Evolutionary conservation across 2,329 filamentous ascomycete species (phyloP).

Genomic region (Ceratocystis diversiconidia): DNA sequence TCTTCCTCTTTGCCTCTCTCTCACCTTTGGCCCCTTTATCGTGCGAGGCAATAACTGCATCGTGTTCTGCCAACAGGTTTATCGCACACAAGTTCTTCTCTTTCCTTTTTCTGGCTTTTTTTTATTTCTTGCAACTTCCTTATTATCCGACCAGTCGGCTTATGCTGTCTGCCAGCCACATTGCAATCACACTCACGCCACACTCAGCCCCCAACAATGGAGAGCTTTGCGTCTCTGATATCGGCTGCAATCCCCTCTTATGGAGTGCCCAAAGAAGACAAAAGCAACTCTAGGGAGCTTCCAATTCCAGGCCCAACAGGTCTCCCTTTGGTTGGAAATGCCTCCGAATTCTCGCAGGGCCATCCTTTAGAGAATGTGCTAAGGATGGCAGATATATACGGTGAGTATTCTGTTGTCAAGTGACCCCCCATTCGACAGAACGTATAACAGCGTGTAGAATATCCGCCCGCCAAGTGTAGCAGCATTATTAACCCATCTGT

Average conservation of each 20-base stretch:
- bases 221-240: slow-evolving; percentile 5
- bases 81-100: too few species aligned
- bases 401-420: slow-evolving; percentile 27
- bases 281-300: slow-evolving; percentile 22
- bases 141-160: background rate
- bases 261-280: background rate
- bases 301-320: slow-evolving; percentile 50
- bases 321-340: slow-evolving; percentile 51
- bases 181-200: background rate
- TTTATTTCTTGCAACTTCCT: background rate
- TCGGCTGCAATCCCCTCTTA: slow-evolving; percentile 5
- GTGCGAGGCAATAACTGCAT: too few species aligned
- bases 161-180: background rate
- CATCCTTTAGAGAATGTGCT: slow-evolving; percentile 40
- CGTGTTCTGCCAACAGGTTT: too few species aligned
- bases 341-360: slow-evolving; percentile 47
- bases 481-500: background rate
- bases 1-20: too few species aligned
- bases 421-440: background rate
- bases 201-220: slow-evolving; percentile 1
- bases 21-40: too few species aligned
- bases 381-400: slow-evolving; percentile 50
- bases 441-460: background rate
- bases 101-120: background rate
- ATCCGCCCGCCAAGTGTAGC: too few species aligned